Base-by-base conservation (phyloP, 2,329 filamentous ascomycete species). In the Sporothrix brunneoviolacea region DNA sequence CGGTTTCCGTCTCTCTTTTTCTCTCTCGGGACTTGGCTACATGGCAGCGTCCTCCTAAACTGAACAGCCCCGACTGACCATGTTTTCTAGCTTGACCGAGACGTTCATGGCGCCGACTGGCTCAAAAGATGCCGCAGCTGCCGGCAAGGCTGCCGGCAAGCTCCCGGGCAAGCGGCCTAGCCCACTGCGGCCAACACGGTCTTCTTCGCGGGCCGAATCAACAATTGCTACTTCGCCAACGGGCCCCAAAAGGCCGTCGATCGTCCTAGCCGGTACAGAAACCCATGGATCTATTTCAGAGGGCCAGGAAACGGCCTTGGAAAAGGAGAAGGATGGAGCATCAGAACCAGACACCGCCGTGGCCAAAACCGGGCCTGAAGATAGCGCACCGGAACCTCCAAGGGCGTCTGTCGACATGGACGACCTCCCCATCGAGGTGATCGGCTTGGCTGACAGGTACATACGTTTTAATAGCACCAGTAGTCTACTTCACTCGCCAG, bases 401-500 rank as follows among this genome's bases (percentile, higher is more conserved):
- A 65, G 78, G 52, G 69, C 72, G 19, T 82, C 86, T 4, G 79
- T 88, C 55, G 84, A 88, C 51, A 84, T 93, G 56, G 88, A 95
- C 60, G 87, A 95, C 62, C 80, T 98, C 37, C 93, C 93, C 13
- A 93, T 96, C 61, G 93, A 98, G 75, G 80, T 98, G 53, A 79
- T 93, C 52, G 93, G 88, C 66, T 71, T 96, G 63, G 89, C 86
- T 18, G 91, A 97, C 67, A 88, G 87, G 88, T 90, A 72, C 54
- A 65, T 18, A 4, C 19, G 16, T n/a, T n/a, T n/a, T n/a, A n/a
- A n/a, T n/a, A n/a, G n/a, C n/a, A n/a, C n/a, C n/a, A n/a, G n/a
- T n/a, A n/a, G n/a, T n/a, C n/a, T n/a, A n/a, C 21, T 30, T 22
- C 10, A 1, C 1, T 12, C 22, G 16, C 21, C 4, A 22, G 6